Evolutionary conservation across 345 rosid species (phyloP).

Genomic region (Arabis alpina): DNA sequence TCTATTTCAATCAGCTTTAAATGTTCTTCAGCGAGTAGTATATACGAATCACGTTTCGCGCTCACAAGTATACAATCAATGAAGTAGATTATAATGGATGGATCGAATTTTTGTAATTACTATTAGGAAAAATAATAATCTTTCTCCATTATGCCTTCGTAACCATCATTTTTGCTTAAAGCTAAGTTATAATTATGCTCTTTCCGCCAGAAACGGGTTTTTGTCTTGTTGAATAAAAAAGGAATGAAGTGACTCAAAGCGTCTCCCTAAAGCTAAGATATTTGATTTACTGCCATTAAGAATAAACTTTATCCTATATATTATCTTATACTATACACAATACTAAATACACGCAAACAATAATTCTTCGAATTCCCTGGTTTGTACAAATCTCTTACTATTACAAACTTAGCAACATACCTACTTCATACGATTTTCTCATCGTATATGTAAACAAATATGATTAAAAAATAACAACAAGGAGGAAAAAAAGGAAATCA

Average conservation of each 20-base stretch:
- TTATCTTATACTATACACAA: no score
- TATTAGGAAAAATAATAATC: constrained; percentile 27
- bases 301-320: constrained; percentile 28
- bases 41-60: constrained; percentile 5
- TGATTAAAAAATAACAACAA: not conserved
- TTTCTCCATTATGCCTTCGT: constrained; percentile 22
- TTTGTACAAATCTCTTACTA: not conserved
- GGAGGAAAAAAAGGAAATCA: not conserved
- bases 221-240: constrained; percentile 38
- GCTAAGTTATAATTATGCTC: constrained; percentile 43
- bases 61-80: not conserved
- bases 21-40: not conserved
- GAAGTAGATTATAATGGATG: not conserved
- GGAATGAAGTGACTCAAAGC: constrained; percentile 47
- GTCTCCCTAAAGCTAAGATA: constrained; percentile 41
- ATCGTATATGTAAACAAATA: no score
- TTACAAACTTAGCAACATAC: no score
- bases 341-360: constrained; percentile 5
- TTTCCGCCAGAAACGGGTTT: constrained; percentile 46
- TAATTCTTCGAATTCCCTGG: not conserved
- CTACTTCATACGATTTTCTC: no score
- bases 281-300: constrained; percentile 31
- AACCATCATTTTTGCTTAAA: constrained; percentile 43
- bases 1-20: not conserved
- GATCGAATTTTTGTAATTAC: not conserved